A percentile compares a stretch with the other conserved stretches of the same genome.
These are phyloP conservation scores for Teunomyces gatunensis DNA, from an alignment of 805 yeast genomes.

Conservation along the genomic window DNA sequence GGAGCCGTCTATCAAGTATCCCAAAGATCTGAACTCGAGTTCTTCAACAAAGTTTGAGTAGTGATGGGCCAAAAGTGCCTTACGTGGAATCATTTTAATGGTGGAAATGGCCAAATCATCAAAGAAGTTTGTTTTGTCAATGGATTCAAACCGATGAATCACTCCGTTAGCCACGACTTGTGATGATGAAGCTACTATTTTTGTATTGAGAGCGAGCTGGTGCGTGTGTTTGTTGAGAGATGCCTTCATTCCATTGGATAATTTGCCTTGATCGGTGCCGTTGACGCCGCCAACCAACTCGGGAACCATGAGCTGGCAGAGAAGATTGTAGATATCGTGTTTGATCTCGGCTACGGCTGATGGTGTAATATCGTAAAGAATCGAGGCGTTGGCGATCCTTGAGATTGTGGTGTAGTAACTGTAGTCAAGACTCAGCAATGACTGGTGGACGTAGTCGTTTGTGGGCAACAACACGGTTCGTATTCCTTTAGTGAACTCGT, in stretches of 20 bases:
- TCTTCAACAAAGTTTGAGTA: conserved; percentile 69
- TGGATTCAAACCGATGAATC: conserved; percentile 28
- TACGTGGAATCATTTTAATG: conserved; percentile 31
- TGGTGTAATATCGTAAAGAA: conserved; percentile 22
- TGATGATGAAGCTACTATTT: conserved; percentile 14
- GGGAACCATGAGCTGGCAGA: conserved; percentile 25
- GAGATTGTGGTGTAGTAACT: conserved; percentile 21
- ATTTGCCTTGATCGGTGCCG: conserved; percentile 17
- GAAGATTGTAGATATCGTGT: conserved; percentile 24
- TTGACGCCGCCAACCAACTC: conserved; percentile 29
- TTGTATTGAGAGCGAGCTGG: conserved; percentile 18
- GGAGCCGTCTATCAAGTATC: conserved; percentile 54
- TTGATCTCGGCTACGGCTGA: conserved; percentile 31
- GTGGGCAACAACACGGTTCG: conserved; percentile 36
- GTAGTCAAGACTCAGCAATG: conserved; percentile 25
- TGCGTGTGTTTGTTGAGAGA: background rate
- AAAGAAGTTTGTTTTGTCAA: conserved; percentile 16
- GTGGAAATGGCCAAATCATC: conserved; percentile 17
- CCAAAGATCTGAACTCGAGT: conserved; percentile 56
- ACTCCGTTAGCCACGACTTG: conserved; percentile 32
- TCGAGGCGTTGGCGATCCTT: conserved; percentile 6
- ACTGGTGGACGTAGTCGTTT: conserved; percentile 22
- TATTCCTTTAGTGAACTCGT: conserved; percentile 21
- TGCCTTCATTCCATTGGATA: background rate
- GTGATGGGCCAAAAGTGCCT: conserved; percentile 39